Evolutionary conservation across 1,139 yeast genomes (phyloP).

Genomic region (Magnusiomyces fungicola): DNA sequence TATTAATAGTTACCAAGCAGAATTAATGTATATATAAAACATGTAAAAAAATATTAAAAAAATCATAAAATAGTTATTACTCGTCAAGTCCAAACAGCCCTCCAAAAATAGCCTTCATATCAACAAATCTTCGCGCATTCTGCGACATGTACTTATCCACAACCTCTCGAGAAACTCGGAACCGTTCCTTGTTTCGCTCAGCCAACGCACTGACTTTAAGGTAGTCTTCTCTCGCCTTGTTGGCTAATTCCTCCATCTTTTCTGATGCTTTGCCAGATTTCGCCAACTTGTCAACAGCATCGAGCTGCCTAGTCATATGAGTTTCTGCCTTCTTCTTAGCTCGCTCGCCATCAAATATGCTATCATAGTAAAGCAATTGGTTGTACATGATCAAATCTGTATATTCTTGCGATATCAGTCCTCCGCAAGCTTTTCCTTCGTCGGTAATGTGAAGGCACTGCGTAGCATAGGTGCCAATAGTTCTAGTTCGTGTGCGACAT

Average conservation of each 20-base stretch:
- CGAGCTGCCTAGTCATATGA: conserved; percentile 5
- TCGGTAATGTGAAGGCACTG: conserved; percentile 67
- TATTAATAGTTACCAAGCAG: too few species aligned
- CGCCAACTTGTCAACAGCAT: conserved; percentile 28
- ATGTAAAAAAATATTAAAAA: too few species aligned
- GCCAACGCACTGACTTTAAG: conserved; percentile 51
- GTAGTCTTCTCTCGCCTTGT: conserved; percentile 6
- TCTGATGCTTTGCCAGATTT: conserved; percentile 24
- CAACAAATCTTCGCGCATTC: conserved; percentile 88
- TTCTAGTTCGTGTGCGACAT: conserved; percentile 78
- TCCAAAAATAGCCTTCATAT: conserved; percentile 68
- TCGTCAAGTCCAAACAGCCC: too few species aligned
- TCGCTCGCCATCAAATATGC: conserved; percentile 76
- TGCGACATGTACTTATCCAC: conserved; percentile 69
- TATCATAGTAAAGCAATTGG: conserved; percentile 71
- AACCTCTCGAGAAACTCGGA: conserved; percentile 51
- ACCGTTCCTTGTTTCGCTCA: conserved; percentile 67
- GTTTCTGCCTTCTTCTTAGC: conserved; percentile 44
- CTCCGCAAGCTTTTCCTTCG: conserved; percentile 64
- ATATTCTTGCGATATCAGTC: conserved; percentile 73
- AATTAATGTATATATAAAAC: too few species aligned
- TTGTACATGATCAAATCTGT: conserved; percentile 77
- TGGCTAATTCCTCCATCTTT: conserved; percentile 26
- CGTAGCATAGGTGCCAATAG: conserved; percentile 82
- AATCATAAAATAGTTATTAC: too few species aligned